Conservation (phyloP, 257 asterid genomes). For the Salvia rosmarinus region DNA sequence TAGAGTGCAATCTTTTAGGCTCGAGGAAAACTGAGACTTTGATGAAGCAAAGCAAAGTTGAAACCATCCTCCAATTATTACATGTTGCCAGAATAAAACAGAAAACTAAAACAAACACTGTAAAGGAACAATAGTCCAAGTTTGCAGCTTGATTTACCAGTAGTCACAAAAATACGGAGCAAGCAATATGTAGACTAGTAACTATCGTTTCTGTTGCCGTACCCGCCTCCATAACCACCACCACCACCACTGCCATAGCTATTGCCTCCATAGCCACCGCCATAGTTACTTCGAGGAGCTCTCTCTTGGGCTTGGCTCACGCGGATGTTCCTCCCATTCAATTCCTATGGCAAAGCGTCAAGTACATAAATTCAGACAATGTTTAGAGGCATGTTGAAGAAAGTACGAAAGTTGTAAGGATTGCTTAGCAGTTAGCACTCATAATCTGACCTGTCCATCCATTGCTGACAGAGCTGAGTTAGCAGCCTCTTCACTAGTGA, state of each 20-base stretch:
- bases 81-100: not conserved
- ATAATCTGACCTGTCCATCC: conserved; percentile 77
- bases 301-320: conserved; percentile 36
- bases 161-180: not conserved
- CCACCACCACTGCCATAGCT: not conserved
- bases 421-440: not conserved
- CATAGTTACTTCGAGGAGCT: conserved; percentile 34
- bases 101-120: not conserved
- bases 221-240: not conserved
- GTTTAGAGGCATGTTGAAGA: not conserved
- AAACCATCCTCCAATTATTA: conserved; percentile 11
- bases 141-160: conserved; percentile 9
- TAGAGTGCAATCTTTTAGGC: not conserved
- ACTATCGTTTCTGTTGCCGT: not conserved
- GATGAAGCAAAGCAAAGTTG: not conserved
- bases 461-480: conserved; percentile 64
- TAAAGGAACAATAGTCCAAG: not conserved
- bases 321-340: conserved; percentile 33
- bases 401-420: not conserved
- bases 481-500: conserved; percentile 54
- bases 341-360: conserved; percentile 14
- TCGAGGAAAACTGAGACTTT: not conserved
- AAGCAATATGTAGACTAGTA: conserved; percentile 11
- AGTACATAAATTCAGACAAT: not conserved
- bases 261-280: not conserved